Conservation (phyloP, 768 basidiomycete species). For the Asterophora lycoperdoides region DNA sequence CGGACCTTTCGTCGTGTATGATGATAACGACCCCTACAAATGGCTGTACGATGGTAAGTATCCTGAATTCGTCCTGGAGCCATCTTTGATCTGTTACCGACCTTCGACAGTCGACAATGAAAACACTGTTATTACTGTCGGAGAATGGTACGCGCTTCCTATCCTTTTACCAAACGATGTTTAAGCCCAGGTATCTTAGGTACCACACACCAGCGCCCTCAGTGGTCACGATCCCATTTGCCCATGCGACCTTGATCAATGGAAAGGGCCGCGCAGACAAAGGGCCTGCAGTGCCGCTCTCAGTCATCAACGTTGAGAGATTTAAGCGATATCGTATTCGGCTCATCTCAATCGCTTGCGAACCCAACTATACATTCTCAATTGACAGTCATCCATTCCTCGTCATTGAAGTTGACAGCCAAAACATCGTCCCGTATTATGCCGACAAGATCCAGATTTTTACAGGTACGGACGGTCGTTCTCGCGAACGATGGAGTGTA, state of each 20-base stretch:
- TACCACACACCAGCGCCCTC: constrained; percentile 17
- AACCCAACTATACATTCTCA: constrained; percentile 26
- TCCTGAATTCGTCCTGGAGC: not conserved
- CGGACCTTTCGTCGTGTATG: constrained; percentile 13
- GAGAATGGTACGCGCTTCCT: constrained; percentile 36
- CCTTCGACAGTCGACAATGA: constrained; percentile 2
- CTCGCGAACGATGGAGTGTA: constrained; percentile 4
- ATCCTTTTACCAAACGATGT: not conserved
- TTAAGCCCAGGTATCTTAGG: not conserved
- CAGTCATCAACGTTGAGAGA: constrained; percentile 32
- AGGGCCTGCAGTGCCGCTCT: constrained; percentile 29
- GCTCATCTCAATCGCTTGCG: constrained; percentile 39
- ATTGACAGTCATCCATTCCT: constrained; percentile 12
- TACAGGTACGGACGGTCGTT: constrained; percentile 14
- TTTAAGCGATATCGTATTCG: constrained; percentile 46
- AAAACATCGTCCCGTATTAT: constrained; percentile 22
- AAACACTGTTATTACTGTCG: constrained; percentile 36
- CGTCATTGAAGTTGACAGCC: constrained; percentile 34
- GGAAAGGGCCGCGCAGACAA: constrained; percentile 34
- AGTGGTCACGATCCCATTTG: constrained; percentile 15
- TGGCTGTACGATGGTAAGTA: not conserved
- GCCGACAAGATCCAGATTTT: constrained; percentile 29
- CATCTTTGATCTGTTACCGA: not conserved
- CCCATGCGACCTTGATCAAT: constrained; percentile 38
- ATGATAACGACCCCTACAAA: constrained; percentile 1